Conservation (phyloP, 1,139 yeast genomes). For the Hansenula anomala region DNA sequence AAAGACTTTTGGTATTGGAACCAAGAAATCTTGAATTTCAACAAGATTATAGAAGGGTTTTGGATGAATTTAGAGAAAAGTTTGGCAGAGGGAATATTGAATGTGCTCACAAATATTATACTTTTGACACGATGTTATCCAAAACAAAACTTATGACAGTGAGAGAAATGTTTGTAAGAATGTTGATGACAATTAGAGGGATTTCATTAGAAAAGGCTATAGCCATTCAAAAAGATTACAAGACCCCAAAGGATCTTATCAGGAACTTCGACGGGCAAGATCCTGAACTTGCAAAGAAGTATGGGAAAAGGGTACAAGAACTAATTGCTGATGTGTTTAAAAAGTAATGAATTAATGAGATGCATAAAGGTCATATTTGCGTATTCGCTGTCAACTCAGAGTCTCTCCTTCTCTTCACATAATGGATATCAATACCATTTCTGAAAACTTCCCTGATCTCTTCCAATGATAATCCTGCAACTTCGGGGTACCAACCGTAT, state of each 20-base stretch:
- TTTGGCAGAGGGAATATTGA: conserved; percentile 37
- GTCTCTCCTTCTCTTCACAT: conserved; percentile 10
- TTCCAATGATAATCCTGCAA: conserved; percentile 40
- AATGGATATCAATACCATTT: conserved; percentile 33
- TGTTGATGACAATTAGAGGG: conserved; percentile 79
- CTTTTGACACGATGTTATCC: conserved; percentile 66
- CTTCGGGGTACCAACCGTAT: conserved; percentile 41
- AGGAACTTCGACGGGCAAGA: conserved; percentile 21
- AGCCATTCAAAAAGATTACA: conserved; percentile 60
- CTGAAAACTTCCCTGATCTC: conserved; percentile 36
- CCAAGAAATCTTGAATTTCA: conserved; percentile 49
- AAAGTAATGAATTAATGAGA: conserved; percentile 1
- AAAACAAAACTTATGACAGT: conserved; percentile 71
- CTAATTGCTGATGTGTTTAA: conserved; percentile 7
- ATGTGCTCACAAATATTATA: conserved; percentile 59
- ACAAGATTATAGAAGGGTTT: conserved; percentile 40
- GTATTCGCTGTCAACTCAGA: too few relatives aligned
- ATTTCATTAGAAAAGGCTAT: conserved; percentile 81
- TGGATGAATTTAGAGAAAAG: conserved; percentile 38
- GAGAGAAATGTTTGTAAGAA: conserved; percentile 66
- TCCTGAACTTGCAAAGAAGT: conserved; percentile 9
- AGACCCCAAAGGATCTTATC: conserved; percentile 56
- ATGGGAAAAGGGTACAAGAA: conserved; percentile 19
- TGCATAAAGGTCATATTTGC: too few relatives aligned
- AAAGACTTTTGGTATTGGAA: conserved; percentile 40